Evolutionary conservation across 768 basidiomycete genomes (phyloP), one percentile per base, ranked within the genome.

Genomic region (Collybiopsis luxurians): DNA sequence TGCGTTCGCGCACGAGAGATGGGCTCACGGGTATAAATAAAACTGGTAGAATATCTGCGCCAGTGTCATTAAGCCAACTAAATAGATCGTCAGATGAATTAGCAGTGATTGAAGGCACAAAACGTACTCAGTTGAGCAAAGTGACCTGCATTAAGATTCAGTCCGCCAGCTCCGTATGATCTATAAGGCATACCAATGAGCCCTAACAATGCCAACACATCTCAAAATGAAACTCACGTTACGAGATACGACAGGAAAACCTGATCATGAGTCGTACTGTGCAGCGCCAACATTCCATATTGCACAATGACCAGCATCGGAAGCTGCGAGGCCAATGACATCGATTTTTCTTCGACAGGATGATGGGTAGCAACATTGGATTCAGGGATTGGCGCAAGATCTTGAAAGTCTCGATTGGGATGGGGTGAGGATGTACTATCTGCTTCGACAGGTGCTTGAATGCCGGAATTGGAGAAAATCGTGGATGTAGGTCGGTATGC

Each of bases 221-320:
- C n/a, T 44, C 31, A 31, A 26, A 11, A 24, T 15, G 31, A 38
- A 26, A 80, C 87, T 73, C 64, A 91, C 90, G 90, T 85, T 46
- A 95, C 90, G 21, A 95, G 85, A 73, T 95, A 95, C 2, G 90
- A 90, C 68, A 95, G 81, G 75, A 97, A 92, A 27, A 95, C 72
- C 70, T 95, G 92, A 73, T 95, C 90, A 63, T 95, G 93, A 1
- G 89, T 92, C 15, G 89, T 92, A 36, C 85, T 84, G 66, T 96
- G 94, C 49, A 98, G 70, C 2, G 95, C 95, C 60, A 98, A 75
- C 60, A 94, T 72, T 19, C 91, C 91, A 69, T 96, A 97, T 72
- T 97, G 95, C 17, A 90, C 65, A 63, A 98, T 97, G 64, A 98
- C 84, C 63, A 89, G 67, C 34, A 92, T 65, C 3, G 96, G 96